Evolutionary conservation across 202 grass and related monocot genomes (phyloP).

Genomic region (Carex sylvatica): DNA sequence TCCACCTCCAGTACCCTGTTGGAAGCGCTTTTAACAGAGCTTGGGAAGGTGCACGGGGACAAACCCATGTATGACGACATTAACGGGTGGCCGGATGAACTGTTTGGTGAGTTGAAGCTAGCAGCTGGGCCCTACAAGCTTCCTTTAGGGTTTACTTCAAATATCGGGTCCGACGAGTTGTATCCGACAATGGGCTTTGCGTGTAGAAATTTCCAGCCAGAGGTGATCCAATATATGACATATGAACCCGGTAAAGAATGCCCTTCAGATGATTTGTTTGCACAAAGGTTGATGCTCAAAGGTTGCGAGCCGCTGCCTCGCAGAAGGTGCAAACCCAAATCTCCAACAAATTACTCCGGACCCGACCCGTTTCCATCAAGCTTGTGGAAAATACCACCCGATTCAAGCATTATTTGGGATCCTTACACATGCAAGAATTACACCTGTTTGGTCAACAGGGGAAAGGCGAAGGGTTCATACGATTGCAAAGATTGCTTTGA

Average conservation of each 20-base stretch:
- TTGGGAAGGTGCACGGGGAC: conserved; percentile 52
- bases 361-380: conserved; percentile 47
- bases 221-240: conserved; percentile 61
- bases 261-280: conserved; percentile 58
- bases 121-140: conserved; percentile 60
- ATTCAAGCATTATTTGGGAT: conserved; percentile 57
- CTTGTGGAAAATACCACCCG: conserved; percentile 62
- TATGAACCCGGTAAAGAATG: conserved; percentile 59
- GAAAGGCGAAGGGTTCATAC: conserved; percentile 28
- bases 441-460: conserved; percentile 59
- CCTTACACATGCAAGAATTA: conserved; percentile 96
- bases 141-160: conserved; percentile 49
- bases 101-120: conserved; percentile 52
- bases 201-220: conserved; percentile 71
- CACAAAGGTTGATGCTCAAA: conserved; percentile 54
- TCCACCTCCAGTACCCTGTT: conserved; percentile 53
- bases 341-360: conserved; percentile 42
- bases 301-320: conserved; percentile 81
- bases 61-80: conserved; percentile 18
- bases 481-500: conserved; percentile 96
- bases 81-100: conserved; percentile 72
- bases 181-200: conserved; percentile 65
- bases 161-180: conserved; percentile 81
- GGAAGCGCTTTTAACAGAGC: conserved; percentile 51
- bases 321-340: conserved; percentile 49